A percentile compares a stretch with the other conserved stretches of the same genome.
Evolutionary conservation across 176 grass and related monocot species (phyloP).

Genomic region (Aegilops sharonensis): DNA sequence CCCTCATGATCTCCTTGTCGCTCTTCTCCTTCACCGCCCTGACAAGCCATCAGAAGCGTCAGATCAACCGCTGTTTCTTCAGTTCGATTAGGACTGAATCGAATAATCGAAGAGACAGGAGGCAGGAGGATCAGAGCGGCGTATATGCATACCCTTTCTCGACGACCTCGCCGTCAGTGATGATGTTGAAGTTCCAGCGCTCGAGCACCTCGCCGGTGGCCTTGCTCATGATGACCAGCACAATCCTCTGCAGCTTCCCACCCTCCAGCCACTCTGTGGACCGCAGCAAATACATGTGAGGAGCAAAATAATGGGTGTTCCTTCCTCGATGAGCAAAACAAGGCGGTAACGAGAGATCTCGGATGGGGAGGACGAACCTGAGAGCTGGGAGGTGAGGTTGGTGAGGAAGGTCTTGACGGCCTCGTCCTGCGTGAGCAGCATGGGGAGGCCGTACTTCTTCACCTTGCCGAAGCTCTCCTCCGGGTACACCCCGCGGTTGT

Average conservation of each 20-base stretch:
- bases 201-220: conserved; percentile 89
- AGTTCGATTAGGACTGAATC: not conserved
- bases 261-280: conserved; percentile 84
- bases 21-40: conserved; percentile 88
- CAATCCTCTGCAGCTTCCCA: conserved; percentile 86
- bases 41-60: not conserved
- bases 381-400: conserved; percentile 77
- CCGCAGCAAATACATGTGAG: not conserved
- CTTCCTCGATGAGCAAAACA: too few relatives aligned
- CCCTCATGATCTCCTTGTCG: conserved; percentile 99
- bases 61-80: not conserved
- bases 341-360: not conserved
- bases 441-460: conserved; percentile 95
- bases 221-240: conserved; percentile 96
- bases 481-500: conserved; percentile 88
- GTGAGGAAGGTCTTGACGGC: conserved; percentile 77
- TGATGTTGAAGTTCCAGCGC: conserved; percentile 95
- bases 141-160: conserved; percentile 56
- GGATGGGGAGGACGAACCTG: conserved; percentile 27
- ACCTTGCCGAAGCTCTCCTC: conserved; percentile 94
- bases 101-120: not conserved
- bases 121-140: not conserved
- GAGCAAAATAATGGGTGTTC: not conserved
- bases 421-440: conserved; percentile 90
- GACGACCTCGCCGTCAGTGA: conserved; percentile 83